Evolutionary conservation across 2,329 filamentous ascomycete genomes (phyloP).

Genomic region (Claviceps citrina): DNA sequence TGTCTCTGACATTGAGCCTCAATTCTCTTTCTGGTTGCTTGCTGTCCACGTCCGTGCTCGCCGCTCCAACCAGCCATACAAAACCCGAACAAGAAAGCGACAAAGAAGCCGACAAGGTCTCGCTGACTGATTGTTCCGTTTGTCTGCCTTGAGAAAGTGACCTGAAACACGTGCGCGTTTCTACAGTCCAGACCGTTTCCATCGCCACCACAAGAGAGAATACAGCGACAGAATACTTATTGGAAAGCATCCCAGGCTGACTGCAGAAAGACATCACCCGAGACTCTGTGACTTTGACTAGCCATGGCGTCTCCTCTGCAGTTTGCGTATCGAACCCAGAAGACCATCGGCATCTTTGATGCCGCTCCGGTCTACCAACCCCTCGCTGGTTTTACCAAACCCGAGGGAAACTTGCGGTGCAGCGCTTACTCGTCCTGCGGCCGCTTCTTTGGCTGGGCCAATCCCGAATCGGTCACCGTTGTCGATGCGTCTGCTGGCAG

Average conservation of each 20-base stretch:
- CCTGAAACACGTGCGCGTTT: not conserved
- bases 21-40: not conserved
- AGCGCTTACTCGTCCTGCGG: conserved; percentile 92
- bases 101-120: not conserved
- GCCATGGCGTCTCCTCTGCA: conserved; percentile 88
- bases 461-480: conserved; percentile 71
- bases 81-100: not conserved
- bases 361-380: conserved; percentile 76
- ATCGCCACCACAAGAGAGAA: not conserved
- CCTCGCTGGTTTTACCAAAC: conserved; percentile 69
- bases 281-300: conserved; percentile 69
- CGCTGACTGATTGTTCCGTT: not conserved
- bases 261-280: conserved; percentile 12
- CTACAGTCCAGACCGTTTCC: not conserved
- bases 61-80: not conserved
- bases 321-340: conserved; percentile 94
- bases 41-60: not conserved
- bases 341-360: conserved; percentile 88
- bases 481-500: conserved; percentile 67
- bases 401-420: conserved; percentile 88
- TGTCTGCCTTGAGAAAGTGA: not conserved
- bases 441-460: conserved; percentile 90
- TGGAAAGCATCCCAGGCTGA: conserved; percentile 9
- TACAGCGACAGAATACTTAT: not conserved
- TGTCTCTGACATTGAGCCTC: not conserved